Evolutionary conservation across 2,329 filamentous ascomycete genomes (phyloP).

Genomic region (Dothideomycetes sp.): DNA sequence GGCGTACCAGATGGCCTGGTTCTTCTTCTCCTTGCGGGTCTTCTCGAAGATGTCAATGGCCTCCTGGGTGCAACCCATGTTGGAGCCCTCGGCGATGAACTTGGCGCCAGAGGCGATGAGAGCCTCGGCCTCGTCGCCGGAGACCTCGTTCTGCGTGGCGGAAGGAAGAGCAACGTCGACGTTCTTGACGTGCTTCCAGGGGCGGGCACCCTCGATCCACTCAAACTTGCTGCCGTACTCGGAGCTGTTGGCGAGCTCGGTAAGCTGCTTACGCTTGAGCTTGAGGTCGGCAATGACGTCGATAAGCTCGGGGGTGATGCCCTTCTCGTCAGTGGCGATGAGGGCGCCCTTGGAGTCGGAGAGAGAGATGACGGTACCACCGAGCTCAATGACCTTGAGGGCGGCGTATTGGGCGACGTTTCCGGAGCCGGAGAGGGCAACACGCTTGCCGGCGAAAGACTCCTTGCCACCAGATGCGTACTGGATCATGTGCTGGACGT

Average conservation of each 20-base stretch:
- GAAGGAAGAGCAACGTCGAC: constrained; percentile 87
- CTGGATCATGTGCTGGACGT: constrained; percentile 90
- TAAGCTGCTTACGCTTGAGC: constrained; percentile 72
- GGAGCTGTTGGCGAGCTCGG: constrained; percentile 51
- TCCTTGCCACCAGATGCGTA: constrained; percentile 70
- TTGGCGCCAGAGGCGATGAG: constrained; percentile 66
- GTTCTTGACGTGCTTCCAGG: constrained; percentile 81
- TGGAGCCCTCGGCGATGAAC: constrained; percentile 92
- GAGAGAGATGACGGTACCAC: constrained; percentile 81
- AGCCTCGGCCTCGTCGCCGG: constrained; percentile 74
- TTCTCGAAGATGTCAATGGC: constrained; percentile 90
- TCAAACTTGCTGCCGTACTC: constrained; percentile 57
- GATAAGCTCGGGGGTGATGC: constrained; percentile 72
- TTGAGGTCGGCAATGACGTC: constrained; percentile 73
- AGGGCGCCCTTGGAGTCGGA: constrained; percentile 85
- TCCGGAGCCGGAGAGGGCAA: constrained; percentile 90
- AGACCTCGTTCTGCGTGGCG: constrained; percentile 97
- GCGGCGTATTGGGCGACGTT: constrained; percentile 98
- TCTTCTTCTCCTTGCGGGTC: constrained; percentile 57
- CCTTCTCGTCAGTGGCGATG: constrained; percentile 57
- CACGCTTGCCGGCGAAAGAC: constrained; percentile 79
- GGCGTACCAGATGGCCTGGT: constrained; percentile 80
- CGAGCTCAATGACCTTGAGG: constrained; percentile 92
- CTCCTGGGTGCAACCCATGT: constrained; percentile 97
- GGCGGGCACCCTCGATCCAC: constrained; percentile 78